These are phyloP conservation scores for Ophiognomonia clavigignenti-juglandacearum DNA, from an alignment of 2,329 filamentous ascomycete species.

Conservation along the genomic window DNA sequence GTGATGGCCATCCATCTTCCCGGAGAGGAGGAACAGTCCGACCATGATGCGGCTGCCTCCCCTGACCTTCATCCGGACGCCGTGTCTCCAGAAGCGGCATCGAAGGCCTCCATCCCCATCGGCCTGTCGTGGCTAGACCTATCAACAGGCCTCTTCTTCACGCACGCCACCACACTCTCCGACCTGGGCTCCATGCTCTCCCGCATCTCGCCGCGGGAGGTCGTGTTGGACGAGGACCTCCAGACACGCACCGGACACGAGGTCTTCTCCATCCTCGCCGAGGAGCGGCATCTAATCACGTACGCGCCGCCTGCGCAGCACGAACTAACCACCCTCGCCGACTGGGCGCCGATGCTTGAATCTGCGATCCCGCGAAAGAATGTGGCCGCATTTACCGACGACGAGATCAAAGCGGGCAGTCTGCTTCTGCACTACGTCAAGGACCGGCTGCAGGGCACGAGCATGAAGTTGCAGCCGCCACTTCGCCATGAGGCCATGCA, in stretches of 20 bases:
- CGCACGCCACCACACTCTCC: conserved; percentile 66
- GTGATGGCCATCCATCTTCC: conserved; percentile 70
- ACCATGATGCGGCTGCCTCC: not conserved
- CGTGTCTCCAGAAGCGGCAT: conserved; percentile 12
- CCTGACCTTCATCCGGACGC: not conserved
- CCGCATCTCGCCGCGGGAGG: conserved; percentile 77
- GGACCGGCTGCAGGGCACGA: conserved; percentile 69
- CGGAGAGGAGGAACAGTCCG: not conserved
- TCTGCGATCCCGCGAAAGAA: conserved; percentile 55
- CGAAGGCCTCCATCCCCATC: conserved; percentile 37
- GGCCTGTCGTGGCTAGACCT: conserved; percentile 93
- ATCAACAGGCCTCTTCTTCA: conserved; percentile 91
- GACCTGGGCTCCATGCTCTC: conserved; percentile 77
- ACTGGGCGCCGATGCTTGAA: conserved; percentile 77
- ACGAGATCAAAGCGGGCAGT: conserved; percentile 73
- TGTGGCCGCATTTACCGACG: conserved; percentile 52
- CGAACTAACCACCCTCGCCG: conserved; percentile 44
- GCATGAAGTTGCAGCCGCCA: conserved; percentile 80
- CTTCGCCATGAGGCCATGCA: conserved; percentile 68
- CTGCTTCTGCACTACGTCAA: conserved; percentile 81
- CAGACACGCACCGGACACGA: conserved; percentile 53
- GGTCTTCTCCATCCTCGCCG: conserved; percentile 63
- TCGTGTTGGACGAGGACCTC: conserved; percentile 67
- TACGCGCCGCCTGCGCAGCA: conserved; percentile 58
- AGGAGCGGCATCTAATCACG: conserved; percentile 72